Evolutionary conservation across 768 basidiomycete species (phyloP).

Genomic region (Suillus tomentosus): DNA sequence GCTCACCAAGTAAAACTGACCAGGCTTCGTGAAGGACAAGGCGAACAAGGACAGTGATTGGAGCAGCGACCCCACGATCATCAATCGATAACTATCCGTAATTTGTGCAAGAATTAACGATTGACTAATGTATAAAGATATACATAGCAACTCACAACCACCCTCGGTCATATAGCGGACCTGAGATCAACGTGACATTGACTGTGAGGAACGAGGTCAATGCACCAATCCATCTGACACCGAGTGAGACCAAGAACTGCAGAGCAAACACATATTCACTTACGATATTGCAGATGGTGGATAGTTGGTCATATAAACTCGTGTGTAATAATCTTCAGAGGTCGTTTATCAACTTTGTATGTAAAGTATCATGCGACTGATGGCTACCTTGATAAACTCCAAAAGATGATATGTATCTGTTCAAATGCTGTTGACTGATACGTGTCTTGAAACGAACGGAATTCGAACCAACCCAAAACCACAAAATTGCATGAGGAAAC

Average conservation of each 20-base stretch:
- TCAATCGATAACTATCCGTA: conserved; percentile 10
- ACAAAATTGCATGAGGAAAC: conserved; percentile 30
- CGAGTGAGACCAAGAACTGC: conserved; percentile 33
- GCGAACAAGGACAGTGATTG: conserved; percentile 37
- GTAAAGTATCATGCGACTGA: neutral
- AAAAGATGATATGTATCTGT: conserved; percentile 28
- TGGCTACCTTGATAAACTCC: conserved; percentile 36
- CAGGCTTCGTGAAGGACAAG: conserved; percentile 38
- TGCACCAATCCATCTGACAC: conserved; percentile 41
- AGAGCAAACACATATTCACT: conserved; percentile 18
- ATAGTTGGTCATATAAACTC: conserved; percentile 29
- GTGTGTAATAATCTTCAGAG: conserved; percentile 36
- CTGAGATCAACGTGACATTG: conserved; percentile 39
- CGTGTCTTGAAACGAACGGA: neutral
- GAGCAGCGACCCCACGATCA: conserved; percentile 28
- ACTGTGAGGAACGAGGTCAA: conserved; percentile 42
- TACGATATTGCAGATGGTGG: conserved; percentile 33
- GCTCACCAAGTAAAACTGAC: conserved; percentile 37
- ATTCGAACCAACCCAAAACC: conserved; percentile 23
- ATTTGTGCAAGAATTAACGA: neutral
- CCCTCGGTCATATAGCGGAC: conserved; percentile 46
- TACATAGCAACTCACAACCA: conserved; percentile 40
- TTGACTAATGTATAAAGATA: neutral
- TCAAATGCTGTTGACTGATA: neutral
- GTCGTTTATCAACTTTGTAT: conserved; percentile 14